Evolutionary conservation across 192 early-diverging fungal species (phyloP), one percentile per base, ranked within the genome.

Genomic region (Chytriomyces confervae): DNA sequence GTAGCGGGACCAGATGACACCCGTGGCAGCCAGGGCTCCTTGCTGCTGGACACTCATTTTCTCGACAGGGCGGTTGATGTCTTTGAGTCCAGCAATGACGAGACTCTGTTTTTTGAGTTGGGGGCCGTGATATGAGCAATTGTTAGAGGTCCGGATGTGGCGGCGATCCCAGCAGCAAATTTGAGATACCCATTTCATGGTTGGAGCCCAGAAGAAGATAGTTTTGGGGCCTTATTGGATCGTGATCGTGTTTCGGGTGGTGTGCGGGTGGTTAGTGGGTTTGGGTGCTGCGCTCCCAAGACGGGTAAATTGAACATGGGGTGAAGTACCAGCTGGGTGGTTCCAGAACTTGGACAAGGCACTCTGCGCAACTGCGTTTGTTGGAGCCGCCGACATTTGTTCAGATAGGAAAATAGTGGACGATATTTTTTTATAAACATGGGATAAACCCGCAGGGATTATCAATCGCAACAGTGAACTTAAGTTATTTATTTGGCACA

Each of bases 1-100:
- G 88, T 96, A 99, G 60, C 97, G 93, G n/a, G 92, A 92, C 97
- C 97, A 99, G 82, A 99, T 99, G 67, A 96, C 69, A 44, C 97
- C 97, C 5, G 97, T 99, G 44, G 95, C 94, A 18, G 95, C 89
- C 70, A 98, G 86, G 20, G 97, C 95, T 84, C 62, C 27, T 74
- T 91, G 93, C 86, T 99, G 97, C 46, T 84, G 89, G 43, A 95
- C 85, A 63, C 91, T 93, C 70, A 99, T 85, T 82, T 94, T 92
- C 77, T 99, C 96, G 18, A 93, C 94, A 18, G 97, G 96, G 46
- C 96, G 91, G 27, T 91, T 81, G 53, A 97, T 76, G 83, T 99
- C 97, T 68, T 93, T 89, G 50, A 99, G 72, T 45, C 97, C 97
- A 46, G 97, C 96, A 79, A 96, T 91, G 11, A 99, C 96, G 63